These are phyloP conservation scores for Sherardia arvensis DNA, from an alignment of 257 asterid species.

Conservation along the genomic window DNA sequence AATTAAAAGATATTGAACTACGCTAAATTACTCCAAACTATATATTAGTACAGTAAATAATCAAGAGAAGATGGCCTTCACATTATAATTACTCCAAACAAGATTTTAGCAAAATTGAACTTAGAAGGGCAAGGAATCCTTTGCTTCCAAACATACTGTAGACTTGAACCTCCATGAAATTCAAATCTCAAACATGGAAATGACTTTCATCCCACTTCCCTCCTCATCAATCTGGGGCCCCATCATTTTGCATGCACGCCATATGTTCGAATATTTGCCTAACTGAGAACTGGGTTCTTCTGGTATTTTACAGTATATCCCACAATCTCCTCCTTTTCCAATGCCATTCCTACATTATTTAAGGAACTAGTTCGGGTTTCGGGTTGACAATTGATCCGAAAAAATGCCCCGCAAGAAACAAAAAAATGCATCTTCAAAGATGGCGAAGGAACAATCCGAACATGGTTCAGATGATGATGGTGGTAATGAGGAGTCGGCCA, in stretches of 20 bases:
- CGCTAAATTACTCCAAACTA: too few species aligned
- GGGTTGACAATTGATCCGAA: not conserved
- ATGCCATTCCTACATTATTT: not conserved
- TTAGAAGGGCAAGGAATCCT: too few species aligned
- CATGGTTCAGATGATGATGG: not conserved
- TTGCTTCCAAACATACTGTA: too few species aligned
- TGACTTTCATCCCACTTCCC: constrained; percentile 10
- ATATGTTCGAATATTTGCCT: constrained; percentile 8
- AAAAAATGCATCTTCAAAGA: not conserved
- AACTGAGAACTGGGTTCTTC: not conserved
- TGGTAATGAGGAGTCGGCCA: not conserved
- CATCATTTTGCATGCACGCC: constrained; percentile 28
- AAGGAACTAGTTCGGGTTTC: not conserved
- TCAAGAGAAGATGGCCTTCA: too few species aligned
- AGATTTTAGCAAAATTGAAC: too few species aligned
- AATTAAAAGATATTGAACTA: too few species aligned
- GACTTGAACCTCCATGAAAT: not conserved
- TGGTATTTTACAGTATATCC: not conserved
- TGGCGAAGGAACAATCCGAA: constrained; percentile 10
- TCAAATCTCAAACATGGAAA: not conserved
- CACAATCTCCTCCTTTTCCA: constrained; percentile 7
- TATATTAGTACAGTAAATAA: too few species aligned
- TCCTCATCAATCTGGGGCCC: constrained; percentile 8
- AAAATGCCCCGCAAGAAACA: constrained; percentile 11
- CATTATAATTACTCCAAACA: too few species aligned